Evolutionary conservation across 2,329 filamentous ascomycete genomes (phyloP).

Genomic region (Alternaria brassicicola): DNA sequence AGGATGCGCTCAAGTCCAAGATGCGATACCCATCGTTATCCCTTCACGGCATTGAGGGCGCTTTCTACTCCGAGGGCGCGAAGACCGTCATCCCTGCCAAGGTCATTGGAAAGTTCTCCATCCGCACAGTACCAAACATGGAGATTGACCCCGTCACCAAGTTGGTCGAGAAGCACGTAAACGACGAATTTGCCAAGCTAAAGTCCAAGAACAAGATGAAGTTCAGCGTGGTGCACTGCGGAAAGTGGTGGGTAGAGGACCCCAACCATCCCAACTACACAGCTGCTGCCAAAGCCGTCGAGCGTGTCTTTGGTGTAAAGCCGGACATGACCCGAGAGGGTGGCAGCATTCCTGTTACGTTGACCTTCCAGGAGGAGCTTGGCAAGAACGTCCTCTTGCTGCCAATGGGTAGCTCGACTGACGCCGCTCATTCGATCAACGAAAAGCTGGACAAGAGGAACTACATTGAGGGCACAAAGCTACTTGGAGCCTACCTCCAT

Average conservation of each 20-base stretch:
- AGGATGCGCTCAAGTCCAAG: constrained; percentile 89
- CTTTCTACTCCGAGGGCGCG: constrained; percentile 88
- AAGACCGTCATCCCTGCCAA: constrained; percentile 99
- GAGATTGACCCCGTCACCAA: constrained; percentile 87
- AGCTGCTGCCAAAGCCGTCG: constrained; percentile 92
- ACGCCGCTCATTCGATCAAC: constrained; percentile 96
- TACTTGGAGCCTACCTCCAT: constrained; percentile 92
- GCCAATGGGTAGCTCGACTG: constrained; percentile 96
- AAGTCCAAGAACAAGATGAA: constrained; percentile 91
- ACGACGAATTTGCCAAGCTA: constrained; percentile 83
- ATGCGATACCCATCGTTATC: constrained; percentile 96
- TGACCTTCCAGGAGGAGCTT: constrained; percentile 96
- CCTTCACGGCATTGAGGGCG: constrained; percentile 92
- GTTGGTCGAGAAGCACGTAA: constrained; percentile 81
- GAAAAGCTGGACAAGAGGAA: constrained; percentile 97
- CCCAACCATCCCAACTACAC: constrained; percentile 99
- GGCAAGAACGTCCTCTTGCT: constrained; percentile 96
- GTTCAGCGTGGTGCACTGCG: constrained; percentile 81
- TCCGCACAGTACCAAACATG: constrained; percentile 97
- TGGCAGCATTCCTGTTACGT: constrained; percentile 93
- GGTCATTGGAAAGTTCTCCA: constrained; percentile 97
- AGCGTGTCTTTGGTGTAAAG: constrained; percentile 90
- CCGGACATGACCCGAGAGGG: constrained; percentile 97
- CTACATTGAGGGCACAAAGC: constrained; percentile 97
- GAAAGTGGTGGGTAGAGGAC: constrained; percentile 98